A percentile compares a stretch with the other conserved stretches of the same genome.
Evolutionary conservation across 345 rosid genomes (phyloP).

Genomic region (Arabidopsis suecica): DNA sequence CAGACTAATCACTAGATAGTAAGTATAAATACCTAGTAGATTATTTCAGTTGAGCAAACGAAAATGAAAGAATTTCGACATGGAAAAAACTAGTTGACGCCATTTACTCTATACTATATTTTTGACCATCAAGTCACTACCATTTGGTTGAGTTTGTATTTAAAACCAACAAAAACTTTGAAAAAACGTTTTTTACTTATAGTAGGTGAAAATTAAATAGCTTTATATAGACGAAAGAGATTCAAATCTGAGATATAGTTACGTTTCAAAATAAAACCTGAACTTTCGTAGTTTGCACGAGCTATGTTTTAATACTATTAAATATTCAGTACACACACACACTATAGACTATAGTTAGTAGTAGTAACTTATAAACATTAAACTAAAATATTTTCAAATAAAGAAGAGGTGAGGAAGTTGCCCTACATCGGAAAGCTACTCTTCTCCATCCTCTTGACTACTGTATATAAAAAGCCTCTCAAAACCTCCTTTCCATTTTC

Average conservation of each 20-base stretch:
- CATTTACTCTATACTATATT: too few species aligned
- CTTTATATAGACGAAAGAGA: slow-evolving; percentile 34
- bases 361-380: slow-evolving; percentile 16
- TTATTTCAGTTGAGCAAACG: too few species aligned
- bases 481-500: slow-evolving; percentile 5
- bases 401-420: slow-evolving; percentile 44
- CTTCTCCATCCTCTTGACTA: slow-evolving; percentile 20
- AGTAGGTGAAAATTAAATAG: slow-evolving; percentile 28
- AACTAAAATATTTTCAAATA: background rate
- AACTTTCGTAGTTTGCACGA: slow-evolving; percentile 49
- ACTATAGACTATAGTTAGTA: slow-evolving; percentile 26
- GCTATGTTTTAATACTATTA: slow-evolving; percentile 43
- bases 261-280: slow-evolving; percentile 35
- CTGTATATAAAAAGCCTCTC: slow-evolving; percentile 36
- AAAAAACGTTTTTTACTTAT: background rate
- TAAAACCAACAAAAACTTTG: background rate
- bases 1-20: background rate
- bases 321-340: slow-evolving; percentile 35
- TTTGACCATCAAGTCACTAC: background rate
- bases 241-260: slow-evolving; percentile 33
- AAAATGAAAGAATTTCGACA: too few species aligned
- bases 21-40: too few species aligned
- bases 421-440: slow-evolving; percentile 35
- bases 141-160: background rate
- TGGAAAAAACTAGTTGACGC: background rate